Percentiles rank a stretch among this genome's conserved stretches.
These are phyloP conservation scores for Penicillium ucsense DNA, from an alignment of 495 filamentous ascomycete species.

Conservation along the genomic window DNA sequence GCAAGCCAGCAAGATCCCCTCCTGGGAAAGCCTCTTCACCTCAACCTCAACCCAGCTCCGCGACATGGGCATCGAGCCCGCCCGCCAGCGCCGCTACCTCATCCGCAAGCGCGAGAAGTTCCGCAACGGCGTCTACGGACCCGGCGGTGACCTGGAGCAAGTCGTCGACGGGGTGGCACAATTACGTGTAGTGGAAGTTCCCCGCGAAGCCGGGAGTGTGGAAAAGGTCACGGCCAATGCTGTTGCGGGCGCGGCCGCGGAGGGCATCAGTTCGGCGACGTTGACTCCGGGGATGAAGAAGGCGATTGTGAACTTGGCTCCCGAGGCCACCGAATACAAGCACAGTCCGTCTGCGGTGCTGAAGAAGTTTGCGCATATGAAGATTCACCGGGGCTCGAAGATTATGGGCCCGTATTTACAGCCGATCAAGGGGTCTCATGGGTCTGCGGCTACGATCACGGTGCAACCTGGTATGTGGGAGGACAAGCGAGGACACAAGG, in stretches of 20 bases:
- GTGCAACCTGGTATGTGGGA: slow-evolving; percentile 87
- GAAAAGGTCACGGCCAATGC: neutral
- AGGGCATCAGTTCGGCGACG: slow-evolving; percentile 27
- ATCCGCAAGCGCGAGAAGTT: slow-evolving; percentile 80
- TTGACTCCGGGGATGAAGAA: slow-evolving; percentile 46
- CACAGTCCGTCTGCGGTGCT: slow-evolving; percentile 24
- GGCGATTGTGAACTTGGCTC: slow-evolving; percentile 64
- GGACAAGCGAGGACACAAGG: slow-evolving; percentile 69
- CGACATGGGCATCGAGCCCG: slow-evolving; percentile 75
- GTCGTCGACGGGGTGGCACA: slow-evolving; percentile 66
- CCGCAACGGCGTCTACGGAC: slow-evolving; percentile 59
- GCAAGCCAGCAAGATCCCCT: slow-evolving; percentile 70
- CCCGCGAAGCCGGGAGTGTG: slow-evolving; percentile 10
- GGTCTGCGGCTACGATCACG: slow-evolving; percentile 50
- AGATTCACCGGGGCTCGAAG: slow-evolving; percentile 50
- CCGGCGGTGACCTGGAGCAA: slow-evolving; percentile 65
- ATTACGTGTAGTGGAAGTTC: slow-evolving; percentile 57
- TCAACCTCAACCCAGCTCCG: slow-evolving; percentile 66
- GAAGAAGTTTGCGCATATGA: slow-evolving; percentile 51
- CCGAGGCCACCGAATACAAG: slow-evolving; percentile 37
- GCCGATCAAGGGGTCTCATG: slow-evolving; percentile 51
- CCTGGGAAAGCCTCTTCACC: slow-evolving; percentile 82
- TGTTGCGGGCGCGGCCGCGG: neutral
- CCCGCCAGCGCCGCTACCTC: slow-evolving; percentile 73
- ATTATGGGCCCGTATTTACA: slow-evolving; percentile 65